These are phyloP conservation scores for Cyathus olla DNA, from an alignment of 1,284 basidiomycete genomes.

Conservation along the genomic window DNA sequence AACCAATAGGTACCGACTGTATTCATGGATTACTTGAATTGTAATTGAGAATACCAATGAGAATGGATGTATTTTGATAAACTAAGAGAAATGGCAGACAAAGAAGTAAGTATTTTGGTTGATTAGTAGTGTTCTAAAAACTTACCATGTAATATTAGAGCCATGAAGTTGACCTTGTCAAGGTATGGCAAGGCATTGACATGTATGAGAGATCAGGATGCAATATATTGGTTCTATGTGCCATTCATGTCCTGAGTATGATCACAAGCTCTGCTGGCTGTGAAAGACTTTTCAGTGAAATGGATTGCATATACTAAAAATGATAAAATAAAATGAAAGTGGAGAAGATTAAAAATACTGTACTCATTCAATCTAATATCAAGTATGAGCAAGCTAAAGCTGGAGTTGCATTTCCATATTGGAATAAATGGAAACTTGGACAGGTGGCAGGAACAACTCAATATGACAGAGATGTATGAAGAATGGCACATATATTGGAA, in stretches of 20 bases:
- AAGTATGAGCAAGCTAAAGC: background rate
- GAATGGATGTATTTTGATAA: slow-evolving; percentile 4
- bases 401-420: background rate
- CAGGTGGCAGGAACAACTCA: too few species aligned
- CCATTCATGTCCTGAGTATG: slow-evolving; percentile 18
- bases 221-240: slow-evolving; percentile 17
- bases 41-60: slow-evolving; percentile 3
- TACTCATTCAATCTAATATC: slow-evolving; percentile 7
- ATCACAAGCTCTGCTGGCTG: slow-evolving; percentile 25
- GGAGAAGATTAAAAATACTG: slow-evolving; percentile 14
- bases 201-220: background rate
- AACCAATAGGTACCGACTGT: background rate
- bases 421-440: slow-evolving; percentile 3
- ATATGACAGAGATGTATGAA: background rate
- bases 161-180: slow-evolving; percentile 1
- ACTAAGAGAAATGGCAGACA: background rate
- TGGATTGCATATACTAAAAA: slow-evolving; percentile 21
- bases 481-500: slow-evolving; percentile 6
- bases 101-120: background rate
- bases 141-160: background rate
- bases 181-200: slow-evolving; percentile 13
- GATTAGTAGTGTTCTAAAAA: background rate
- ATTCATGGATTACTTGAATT: slow-evolving; percentile 9
- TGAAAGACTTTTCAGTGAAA: slow-evolving; percentile 23
- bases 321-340: slow-evolving; percentile 13